Evolutionary conservation across 1,139 yeast species (phyloP).

Genomic region (Yamadazyma friedrichii): DNA sequence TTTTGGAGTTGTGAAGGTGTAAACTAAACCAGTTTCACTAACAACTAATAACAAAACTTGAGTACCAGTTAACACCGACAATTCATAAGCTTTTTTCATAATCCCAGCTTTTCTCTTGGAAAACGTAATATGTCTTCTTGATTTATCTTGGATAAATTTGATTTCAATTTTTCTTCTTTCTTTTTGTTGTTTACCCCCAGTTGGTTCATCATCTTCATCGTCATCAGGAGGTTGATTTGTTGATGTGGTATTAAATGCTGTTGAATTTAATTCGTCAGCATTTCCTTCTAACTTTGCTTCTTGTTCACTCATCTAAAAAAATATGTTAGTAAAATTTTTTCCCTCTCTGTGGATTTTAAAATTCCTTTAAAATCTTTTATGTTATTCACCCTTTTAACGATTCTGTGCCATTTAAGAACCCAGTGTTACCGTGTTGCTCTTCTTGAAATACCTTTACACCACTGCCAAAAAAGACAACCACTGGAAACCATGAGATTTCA

Average conservation of each 20-base stretch:
- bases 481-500: too few relatives aligned
- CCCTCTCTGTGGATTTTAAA: too few relatives aligned
- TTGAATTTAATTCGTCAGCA: conserved; percentile 27
- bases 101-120: conserved; percentile 98
- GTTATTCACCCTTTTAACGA: too few relatives aligned
- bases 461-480: too few relatives aligned
- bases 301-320: conserved; percentile 34
- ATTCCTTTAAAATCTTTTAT: too few relatives aligned
- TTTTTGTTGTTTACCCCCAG: conserved; percentile 56
- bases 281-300: conserved; percentile 38
- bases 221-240: conserved; percentile 28
- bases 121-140: conserved; percentile 95
- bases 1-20: conserved; percentile 98
- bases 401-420: too few relatives aligned
- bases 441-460: too few relatives aligned
- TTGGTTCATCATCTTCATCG: conserved; percentile 74
- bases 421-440: too few relatives aligned
- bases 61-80: conserved; percentile 93
- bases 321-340: conserved; percentile 5
- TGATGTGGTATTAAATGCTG: conserved; percentile 15
- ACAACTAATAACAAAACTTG: conserved; percentile 93
- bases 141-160: conserved; percentile 94
- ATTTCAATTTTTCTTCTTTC: conserved; percentile 97
- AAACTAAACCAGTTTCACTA: conserved; percentile 95
- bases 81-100: conserved; percentile 97